phyloP scores from a whole-genome alignment of 345 rosid genomes.

The Hibiscus mutabilis region DNA sequence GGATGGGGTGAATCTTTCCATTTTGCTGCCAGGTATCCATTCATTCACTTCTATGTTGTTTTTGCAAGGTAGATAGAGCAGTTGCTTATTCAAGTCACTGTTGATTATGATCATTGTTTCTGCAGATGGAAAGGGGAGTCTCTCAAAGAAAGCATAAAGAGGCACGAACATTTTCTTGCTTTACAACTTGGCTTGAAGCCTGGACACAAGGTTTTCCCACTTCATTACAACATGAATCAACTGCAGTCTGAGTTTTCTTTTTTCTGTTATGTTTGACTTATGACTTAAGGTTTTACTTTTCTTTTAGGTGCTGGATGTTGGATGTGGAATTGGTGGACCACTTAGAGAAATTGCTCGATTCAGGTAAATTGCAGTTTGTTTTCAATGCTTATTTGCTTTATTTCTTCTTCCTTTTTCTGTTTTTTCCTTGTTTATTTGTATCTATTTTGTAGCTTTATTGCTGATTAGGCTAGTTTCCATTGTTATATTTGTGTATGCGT shows the following conservation, averaged over 20 bases:
- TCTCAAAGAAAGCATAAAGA: conserved; percentile 83
- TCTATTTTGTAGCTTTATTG: not conserved
- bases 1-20: conserved; percentile 99
- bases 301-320: conserved; percentile 86
- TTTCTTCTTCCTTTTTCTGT: not conserved
- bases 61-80: not conserved
- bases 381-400: not conserved
- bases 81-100: not conserved
- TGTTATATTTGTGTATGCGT: not conserved
- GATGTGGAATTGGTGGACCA: conserved; percentile 99
- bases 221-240: not conserved
- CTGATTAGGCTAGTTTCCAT: not conserved
- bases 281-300: conserved; percentile 10
- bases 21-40: conserved; percentile 77
- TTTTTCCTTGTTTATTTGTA: not conserved
- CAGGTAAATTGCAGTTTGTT: conserved; percentile 46
- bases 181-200: conserved; percentile 85
- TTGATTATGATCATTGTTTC: conserved; percentile 9
- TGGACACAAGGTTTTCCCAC: conserved; percentile 64
- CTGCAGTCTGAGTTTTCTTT: not conserved
- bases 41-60: conserved; percentile 2
- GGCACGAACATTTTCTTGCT: conserved; percentile 96
- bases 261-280: conserved; percentile 8
- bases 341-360: conserved; percentile 90
- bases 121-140: conserved; percentile 86